These are phyloP conservation scores for Mortierella sp. DNA, from an alignment of 371 early-diverging fungal genomes.

Conservation along the genomic window DNA sequence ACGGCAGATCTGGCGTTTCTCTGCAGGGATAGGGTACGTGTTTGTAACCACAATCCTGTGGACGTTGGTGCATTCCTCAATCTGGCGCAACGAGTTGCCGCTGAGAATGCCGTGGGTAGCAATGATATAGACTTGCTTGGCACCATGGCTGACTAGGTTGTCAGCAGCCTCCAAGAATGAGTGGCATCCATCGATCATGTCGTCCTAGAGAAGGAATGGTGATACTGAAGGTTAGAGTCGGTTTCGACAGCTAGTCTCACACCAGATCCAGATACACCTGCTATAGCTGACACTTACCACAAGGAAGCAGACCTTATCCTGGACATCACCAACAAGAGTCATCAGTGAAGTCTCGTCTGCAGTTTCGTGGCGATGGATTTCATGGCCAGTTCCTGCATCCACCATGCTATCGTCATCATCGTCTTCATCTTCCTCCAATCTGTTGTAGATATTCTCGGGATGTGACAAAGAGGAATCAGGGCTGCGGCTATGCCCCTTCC, in stretches of 20 bases:
- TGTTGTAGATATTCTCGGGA: constrained; percentile 56
- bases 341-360: constrained; percentile 56
- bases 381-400: constrained; percentile 52
- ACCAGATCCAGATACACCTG: too few relatives aligned
- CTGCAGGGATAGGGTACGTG: constrained; percentile 88
- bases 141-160: constrained; percentile 87
- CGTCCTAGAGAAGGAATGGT: constrained; percentile 68
- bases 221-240: background rate
- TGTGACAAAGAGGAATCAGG: constrained; percentile 61
- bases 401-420: constrained; percentile 58
- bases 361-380: constrained; percentile 27
- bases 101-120: constrained; percentile 96
- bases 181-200: constrained; percentile 87
- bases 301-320: constrained; percentile 87
- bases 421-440: constrained; percentile 55
- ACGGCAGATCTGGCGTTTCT: constrained; percentile 73
- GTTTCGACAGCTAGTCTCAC: background rate
- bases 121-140: constrained; percentile 88
- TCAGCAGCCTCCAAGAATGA: constrained; percentile 95
- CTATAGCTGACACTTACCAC: constrained; percentile 66
- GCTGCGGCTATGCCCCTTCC: constrained; percentile 64
- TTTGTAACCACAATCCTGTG: constrained; percentile 93
- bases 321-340: constrained; percentile 94
- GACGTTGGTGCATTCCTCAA: constrained; percentile 87
- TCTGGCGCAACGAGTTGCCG: constrained; percentile 84